Conservation (phyloP, 805 yeast species). For the Candida ipomoeae region DNA sequence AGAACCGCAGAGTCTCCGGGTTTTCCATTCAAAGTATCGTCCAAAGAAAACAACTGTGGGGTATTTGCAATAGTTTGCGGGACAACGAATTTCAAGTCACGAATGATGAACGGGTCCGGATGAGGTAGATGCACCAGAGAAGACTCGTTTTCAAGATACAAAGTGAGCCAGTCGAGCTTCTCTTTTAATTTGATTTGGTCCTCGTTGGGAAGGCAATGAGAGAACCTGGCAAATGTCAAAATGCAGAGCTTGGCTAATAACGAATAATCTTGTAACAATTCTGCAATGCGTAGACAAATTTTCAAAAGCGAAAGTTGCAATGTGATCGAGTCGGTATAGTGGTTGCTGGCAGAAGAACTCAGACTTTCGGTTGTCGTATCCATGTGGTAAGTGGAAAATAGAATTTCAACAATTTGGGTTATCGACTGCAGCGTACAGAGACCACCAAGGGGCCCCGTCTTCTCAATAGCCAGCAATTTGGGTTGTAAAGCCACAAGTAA, state of each 20-base stretch:
- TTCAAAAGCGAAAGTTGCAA: conserved; percentile 55
- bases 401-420: conserved; percentile 42
- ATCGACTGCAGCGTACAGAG: conserved; percentile 17
- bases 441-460: conserved; percentile 1
- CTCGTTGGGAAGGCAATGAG: conserved; percentile 47
- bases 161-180: conserved; percentile 23
- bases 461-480: conserved; percentile 21
- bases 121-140: conserved; percentile 38
- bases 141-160: conserved; percentile 21
- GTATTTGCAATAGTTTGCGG: conserved; percentile 3
- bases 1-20: conserved; percentile 14
- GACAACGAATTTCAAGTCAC: conserved; percentile 40
- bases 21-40: not conserved
- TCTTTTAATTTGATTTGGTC: conserved; percentile 52
- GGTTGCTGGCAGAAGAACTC: conserved; percentile 18
- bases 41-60: conserved; percentile 7
- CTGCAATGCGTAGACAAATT: conserved; percentile 50
- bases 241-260: conserved; percentile 44
- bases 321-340: conserved; percentile 45
- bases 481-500: conserved; percentile 52
- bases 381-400: conserved; percentile 55
- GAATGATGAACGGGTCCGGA: conserved; percentile 70
- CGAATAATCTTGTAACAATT: conserved; percentile 43
- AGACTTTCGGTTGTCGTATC: conserved; percentile 31
- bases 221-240: conserved; percentile 51